These are phyloP conservation scores for Eryngium alpinum DNA, from an alignment of 140 eudicot species.

Conservation along the genomic window DNA sequence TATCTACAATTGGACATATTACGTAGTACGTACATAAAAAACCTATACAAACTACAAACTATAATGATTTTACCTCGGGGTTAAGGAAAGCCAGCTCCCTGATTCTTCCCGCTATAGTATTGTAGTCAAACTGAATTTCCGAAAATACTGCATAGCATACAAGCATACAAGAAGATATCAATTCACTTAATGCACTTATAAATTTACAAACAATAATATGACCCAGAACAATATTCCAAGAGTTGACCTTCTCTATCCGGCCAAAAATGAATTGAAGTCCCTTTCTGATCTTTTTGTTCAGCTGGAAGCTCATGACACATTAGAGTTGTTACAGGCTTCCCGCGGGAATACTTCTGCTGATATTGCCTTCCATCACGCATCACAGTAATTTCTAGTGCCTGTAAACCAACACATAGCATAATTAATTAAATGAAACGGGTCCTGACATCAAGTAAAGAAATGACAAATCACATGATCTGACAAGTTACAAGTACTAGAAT, in stretches of 20 bases:
- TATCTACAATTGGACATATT: neutral
- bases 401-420: conserved; percentile 16
- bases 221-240: neutral
- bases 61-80: conserved; percentile 58
- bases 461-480: neutral
- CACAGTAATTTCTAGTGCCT: conserved; percentile 87
- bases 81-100: conserved; percentile 95
- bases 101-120: conserved; percentile 82
- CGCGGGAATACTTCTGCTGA: conserved; percentile 80
- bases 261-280: conserved; percentile 76
- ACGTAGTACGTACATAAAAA: neutral
- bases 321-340: conserved; percentile 64
- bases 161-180: neutral
- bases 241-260: conserved; percentile 70
- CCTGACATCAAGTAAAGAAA: neutral
- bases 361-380: conserved; percentile 81
- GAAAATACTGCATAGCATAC: conserved; percentile 64
- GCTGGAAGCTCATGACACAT: conserved; percentile 51
- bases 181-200: neutral
- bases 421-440: neutral
- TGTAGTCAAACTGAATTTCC: conserved; percentile 71
- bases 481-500: neutral
- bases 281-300: conserved; percentile 37
- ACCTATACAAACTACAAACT: neutral
- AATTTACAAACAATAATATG: neutral